A percentile compares a stretch with the other conserved stretches of the same genome.
phyloP scores from a whole-genome alignment of 1,284 basidiomycete species.

The Coriolopsis trogii region DNA sequence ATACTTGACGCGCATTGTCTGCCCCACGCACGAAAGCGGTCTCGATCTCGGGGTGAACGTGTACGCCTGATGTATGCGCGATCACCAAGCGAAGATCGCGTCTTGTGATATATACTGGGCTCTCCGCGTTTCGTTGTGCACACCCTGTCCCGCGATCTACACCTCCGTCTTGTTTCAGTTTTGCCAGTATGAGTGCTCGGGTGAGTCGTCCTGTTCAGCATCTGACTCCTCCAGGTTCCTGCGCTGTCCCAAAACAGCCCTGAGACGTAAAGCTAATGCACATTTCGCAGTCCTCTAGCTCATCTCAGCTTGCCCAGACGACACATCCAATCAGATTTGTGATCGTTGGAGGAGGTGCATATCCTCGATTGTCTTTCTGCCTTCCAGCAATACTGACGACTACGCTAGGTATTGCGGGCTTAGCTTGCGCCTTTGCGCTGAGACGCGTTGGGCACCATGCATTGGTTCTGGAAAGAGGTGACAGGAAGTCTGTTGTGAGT shows the following conservation, averaged over 20 bases:
- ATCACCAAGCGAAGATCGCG: constrained; percentile 5
- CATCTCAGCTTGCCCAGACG: constrained; percentile 27
- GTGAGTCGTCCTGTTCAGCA: not conserved
- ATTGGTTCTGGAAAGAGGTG: constrained; percentile 51
- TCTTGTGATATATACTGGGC: constrained; percentile 4
- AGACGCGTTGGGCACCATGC: constrained; percentile 57
- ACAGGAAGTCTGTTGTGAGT: constrained; percentile 38
- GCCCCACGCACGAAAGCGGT: too few species aligned
- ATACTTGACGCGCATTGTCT: too few species aligned
- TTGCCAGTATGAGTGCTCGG: constrained; percentile 8
- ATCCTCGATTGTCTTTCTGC: not conserved
- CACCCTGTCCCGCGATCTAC: not conserved
- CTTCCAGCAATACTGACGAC: too few species aligned
- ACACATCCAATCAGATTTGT: constrained; percentile 46
- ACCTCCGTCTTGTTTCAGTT: not conserved
- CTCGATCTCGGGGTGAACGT: too few species aligned
- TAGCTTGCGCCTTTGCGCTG: constrained; percentile 56
- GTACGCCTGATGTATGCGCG: too few species aligned
- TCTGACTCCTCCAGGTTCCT: too few species aligned
- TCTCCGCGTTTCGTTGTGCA: not conserved
- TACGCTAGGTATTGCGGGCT: constrained; percentile 47
- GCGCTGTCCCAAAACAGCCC: too few species aligned
- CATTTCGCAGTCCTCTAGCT: constrained; percentile 10
- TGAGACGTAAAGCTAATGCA: not conserved
- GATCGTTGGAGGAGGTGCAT: constrained; percentile 51